Evolutionary conservation across 2,329 filamentous ascomycete genomes (phyloP).

Genomic region (Arthrobotrys iridis): DNA sequence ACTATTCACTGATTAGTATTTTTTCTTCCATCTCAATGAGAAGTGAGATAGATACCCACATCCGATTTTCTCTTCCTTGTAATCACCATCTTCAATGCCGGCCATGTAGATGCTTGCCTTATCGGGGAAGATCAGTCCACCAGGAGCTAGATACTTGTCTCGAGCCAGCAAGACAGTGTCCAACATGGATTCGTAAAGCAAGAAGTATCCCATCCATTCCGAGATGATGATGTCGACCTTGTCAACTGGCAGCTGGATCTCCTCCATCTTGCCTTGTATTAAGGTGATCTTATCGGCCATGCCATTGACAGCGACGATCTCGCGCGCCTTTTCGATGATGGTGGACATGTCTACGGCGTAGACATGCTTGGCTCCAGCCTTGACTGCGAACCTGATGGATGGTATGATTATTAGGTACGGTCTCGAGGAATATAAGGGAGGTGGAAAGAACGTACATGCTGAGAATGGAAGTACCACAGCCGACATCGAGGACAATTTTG

Average conservation of each 20-base stretch:
- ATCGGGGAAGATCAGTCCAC: slow-evolving; percentile 96
- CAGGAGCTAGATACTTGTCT: slow-evolving; percentile 86
- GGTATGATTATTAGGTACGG: slow-evolving; percentile 6
- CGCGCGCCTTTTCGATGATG: slow-evolving; percentile 96
- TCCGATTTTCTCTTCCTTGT: slow-evolving; percentile 99
- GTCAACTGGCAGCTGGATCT: slow-evolving; percentile 89
- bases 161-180: slow-evolving; percentile 97
- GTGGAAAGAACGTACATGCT: slow-evolving; percentile 78
- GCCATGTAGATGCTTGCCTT: slow-evolving; percentile 98
- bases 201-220: slow-evolving; percentile 99
- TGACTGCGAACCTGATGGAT: slow-evolving; percentile 84
- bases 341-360: slow-evolving; percentile 99
- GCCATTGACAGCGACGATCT: slow-evolving; percentile 93
- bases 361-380: slow-evolving; percentile 96
- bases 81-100: slow-evolving; percentile 97
- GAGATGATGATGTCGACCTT: slow-evolving; percentile 99
- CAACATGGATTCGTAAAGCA: slow-evolving; percentile 98
- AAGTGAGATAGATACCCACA: slow-evolving; percentile 70
- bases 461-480: slow-evolving; percentile 95
- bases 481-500: slow-evolving; percentile 94
- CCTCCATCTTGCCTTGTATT: slow-evolving; percentile 99
- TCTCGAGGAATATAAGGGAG: slow-evolving; percentile 36
- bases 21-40: background rate
- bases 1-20: slow-evolving; percentile 67
- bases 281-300: slow-evolving; percentile 96